Percentiles rank a stretch among this genome's conserved stretches.
Evolutionary conservation across 495 filamentous ascomycete genomes (phyloP).

Genomic region (Penicillium alfredii): DNA sequence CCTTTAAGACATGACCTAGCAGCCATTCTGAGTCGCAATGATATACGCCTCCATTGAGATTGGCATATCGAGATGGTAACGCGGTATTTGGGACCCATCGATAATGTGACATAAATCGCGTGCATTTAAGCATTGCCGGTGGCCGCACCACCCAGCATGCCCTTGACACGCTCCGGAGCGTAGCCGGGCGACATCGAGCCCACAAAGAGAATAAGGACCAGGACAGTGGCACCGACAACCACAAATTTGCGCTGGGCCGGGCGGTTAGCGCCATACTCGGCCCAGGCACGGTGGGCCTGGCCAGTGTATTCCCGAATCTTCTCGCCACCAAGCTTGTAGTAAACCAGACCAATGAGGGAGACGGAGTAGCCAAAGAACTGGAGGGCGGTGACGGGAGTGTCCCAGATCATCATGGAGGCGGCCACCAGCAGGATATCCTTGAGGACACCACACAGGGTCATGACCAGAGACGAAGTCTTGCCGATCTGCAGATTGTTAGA

Average conservation of each 20-base stretch:
- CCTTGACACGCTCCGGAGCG: slow-evolving; percentile 35
- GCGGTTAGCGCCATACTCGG: slow-evolving; percentile 71
- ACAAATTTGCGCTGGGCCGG: slow-evolving; percentile 73
- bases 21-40: too few relatives aligned
- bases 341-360: slow-evolving; percentile 82
- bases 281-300: slow-evolving; percentile 67
- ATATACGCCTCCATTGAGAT: background rate
- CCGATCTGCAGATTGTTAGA: slow-evolving; percentile 62
- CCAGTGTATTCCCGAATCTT: slow-evolving; percentile 71
- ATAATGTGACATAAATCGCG: too few relatives aligned
- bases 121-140: slow-evolving; percentile 31
- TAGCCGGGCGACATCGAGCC: slow-evolving; percentile 51
- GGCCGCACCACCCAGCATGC: slow-evolving; percentile 38
- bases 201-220: slow-evolving; percentile 65
- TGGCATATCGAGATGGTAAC: too few relatives aligned
- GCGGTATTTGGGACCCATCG: too few relatives aligned
- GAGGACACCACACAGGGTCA: slow-evolving; percentile 95
- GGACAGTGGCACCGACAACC: slow-evolving; percentile 54
- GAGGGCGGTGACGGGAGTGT: slow-evolving; percentile 69
- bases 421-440: slow-evolving; percentile 95
- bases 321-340: slow-evolving; percentile 93
- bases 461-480: slow-evolving; percentile 91
- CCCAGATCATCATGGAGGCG: slow-evolving; percentile 86
- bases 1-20: too few relatives aligned
- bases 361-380: slow-evolving; percentile 96